Conservation (phyloP, 1,284 basidiomycete species). For the Ganoderma meredithae region DNA sequence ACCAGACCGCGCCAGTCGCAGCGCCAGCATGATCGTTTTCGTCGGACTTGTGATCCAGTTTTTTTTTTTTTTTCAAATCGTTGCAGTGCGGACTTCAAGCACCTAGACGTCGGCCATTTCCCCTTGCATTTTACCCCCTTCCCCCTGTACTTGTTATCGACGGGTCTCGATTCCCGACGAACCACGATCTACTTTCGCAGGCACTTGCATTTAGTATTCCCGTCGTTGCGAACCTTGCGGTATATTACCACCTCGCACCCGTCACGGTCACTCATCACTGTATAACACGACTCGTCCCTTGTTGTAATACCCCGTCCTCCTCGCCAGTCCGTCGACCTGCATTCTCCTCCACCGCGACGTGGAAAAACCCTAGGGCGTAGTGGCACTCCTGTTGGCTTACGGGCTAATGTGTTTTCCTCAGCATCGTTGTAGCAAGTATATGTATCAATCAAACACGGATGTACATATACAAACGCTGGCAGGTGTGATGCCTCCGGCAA, state of each 20-base stretch:
- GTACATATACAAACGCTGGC: background rate
- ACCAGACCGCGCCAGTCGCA: constrained; percentile 32
- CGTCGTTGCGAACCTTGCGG: background rate
- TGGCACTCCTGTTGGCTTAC: background rate
- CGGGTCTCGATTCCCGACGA: too few species aligned
- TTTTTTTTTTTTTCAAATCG: constrained; percentile 6
- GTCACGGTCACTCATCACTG: background rate
- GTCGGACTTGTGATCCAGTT: constrained; percentile 5
- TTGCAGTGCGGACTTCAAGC: constrained; percentile 10
- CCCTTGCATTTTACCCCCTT: background rate
- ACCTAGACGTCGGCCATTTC: constrained; percentile 3
- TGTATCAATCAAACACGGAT: constrained; percentile 1
- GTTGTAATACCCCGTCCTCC: constrained; percentile 2
- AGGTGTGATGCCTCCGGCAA: background rate
- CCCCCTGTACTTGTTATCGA: background rate
- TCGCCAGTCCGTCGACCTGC: background rate
- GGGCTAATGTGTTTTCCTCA: background rate
- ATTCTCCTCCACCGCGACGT: background rate
- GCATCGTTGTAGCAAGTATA: constrained; percentile 1
- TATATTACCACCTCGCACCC: constrained; percentile 4
- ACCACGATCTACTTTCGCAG: background rate
- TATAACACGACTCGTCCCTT: constrained; percentile 4
- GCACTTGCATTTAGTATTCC: background rate
- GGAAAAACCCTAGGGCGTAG: background rate
- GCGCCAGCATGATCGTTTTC: constrained; percentile 23